Evolutionary conservation across 2,329 filamentous ascomycete species (phyloP), one percentile per base, ranked within the genome.

Genomic region (Passalora sequoiae): DNA sequence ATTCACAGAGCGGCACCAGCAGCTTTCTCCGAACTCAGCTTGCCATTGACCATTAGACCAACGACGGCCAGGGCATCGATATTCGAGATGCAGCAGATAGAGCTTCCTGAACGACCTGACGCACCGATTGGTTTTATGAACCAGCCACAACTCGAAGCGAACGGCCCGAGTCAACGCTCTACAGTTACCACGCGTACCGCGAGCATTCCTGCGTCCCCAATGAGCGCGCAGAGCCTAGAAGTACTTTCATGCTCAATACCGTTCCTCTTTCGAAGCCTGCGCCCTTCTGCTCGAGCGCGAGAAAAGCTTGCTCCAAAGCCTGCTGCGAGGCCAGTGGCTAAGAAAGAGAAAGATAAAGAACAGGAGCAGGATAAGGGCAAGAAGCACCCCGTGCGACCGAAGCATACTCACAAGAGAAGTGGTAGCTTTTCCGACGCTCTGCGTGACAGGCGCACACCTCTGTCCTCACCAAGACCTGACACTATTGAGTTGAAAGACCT

Each of bases 351-450:
- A 15, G 40, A 27, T 20, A 40, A 42, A 1, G 35, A 35, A 22
- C 45, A 44, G 28, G 24, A 27, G 12, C 24, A 6, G 12, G 24
- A 27, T 12, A 27, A 27, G 24, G 24, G 24, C 12, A 31, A 38
- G 12, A 43, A 44, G n/a, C 44, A 39, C 28, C 35, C 47, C 4
- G 29, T 35, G 13, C 40, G 47, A 25, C 59, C 56, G 12, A 65
- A 67, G 7, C 74, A 77, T 50, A 64, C 70, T 2, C 89, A 95
- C 66, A 89, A 88, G 64, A 81, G 89, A 16, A 94, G 86, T 60
- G 88, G 83, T 38, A 96, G 89, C 62, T 83, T 92, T 56, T 86
- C 85, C 0, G 87, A 96, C 66, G 91, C 89, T 1, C 65, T 91
- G 39, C 74, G 88, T 54, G 86, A 92, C 59, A 65, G 82, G 69